Conservation (phyloP, 2,329 filamentous ascomycete species). For the Balansia obtecta region DNA sequence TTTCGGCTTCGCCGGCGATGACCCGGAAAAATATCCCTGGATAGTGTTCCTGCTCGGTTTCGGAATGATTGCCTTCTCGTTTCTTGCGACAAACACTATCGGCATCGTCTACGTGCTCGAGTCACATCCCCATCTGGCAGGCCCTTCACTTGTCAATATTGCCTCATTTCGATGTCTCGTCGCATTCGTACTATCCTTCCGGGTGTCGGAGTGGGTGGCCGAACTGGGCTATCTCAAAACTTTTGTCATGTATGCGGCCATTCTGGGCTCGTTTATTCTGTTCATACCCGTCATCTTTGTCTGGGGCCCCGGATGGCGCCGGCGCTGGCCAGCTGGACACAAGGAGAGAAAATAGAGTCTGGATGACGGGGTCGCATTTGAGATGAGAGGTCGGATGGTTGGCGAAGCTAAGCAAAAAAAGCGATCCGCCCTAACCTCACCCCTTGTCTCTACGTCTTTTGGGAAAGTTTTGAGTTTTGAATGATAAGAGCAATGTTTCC, state of each 20-base stretch:
- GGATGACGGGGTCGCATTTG: too few species aligned
- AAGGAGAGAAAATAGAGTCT: background rate
- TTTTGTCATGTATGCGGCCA: background rate
- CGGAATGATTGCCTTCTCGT: conserved; percentile 2
- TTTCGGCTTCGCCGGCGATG: background rate
- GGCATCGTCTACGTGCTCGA: conserved; percentile 4
- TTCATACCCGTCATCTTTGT: conserved; percentile 1
- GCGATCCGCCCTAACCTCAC: too few species aligned
- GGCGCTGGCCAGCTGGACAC: conserved; percentile 12
- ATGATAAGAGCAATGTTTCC: too few species aligned
- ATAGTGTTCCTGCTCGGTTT: background rate
- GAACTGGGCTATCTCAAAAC: conserved; percentile 2
- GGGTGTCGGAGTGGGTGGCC: conserved; percentile 3
- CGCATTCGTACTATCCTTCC: conserved; percentile 3
- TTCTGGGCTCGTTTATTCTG: background rate
- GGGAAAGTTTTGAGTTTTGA: too few species aligned
- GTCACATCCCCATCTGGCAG: background rate
- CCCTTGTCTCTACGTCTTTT: too few species aligned
- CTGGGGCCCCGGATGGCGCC: background rate
- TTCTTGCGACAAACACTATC: conserved; percentile 4
- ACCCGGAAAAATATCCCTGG: background rate
- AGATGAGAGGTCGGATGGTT: too few species aligned
- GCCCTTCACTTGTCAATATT: conserved; percentile 2
- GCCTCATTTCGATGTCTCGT: conserved; percentile 1
- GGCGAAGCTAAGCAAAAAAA: too few species aligned